Evolutionary conservation across 2,329 filamentous ascomycete species (phyloP), one percentile per base, ranked within the genome.

Genomic region (Zelopaecilomyces penicillatus): DNA sequence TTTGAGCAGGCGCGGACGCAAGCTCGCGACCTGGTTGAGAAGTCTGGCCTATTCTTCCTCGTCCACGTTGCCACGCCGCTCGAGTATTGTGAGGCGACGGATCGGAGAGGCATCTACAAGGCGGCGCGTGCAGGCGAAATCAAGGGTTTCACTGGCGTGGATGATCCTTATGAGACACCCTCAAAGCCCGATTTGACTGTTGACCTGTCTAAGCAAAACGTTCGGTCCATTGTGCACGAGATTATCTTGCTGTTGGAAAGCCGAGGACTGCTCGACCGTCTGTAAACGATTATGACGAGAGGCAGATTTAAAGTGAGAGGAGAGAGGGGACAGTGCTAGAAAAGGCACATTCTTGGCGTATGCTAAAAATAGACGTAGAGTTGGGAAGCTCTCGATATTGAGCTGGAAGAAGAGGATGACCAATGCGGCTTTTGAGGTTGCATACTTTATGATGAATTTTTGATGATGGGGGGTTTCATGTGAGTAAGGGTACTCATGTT

Each of bases 61-160:
- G 75, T 98, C 41, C 93, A 98, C 70, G 91, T 98, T 41, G 87
- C 87, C 35, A 98, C 93, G 39, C 82, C 87, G 28, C 82, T 98
- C 51, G 90, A 94, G 71, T 81, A 91, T 72, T 87, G 83, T 63
- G 93, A 98, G 78, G 87, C 87, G 80, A 96, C 88, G 30, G 93
- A 98, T 69, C 90, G 88, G 74, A 78, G 85, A 50, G 93, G 93
- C 48, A 83, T 95, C 61, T 98, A 97, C 69, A 77, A 77, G 54
- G 79, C 80, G 64, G 93, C 93, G 35, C 80, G 93, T 51, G 77
- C 75, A 19, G 93, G 93, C 47, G 86, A 95, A 73, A 94, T 98
- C 69, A 93, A 90, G 80, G 90, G 90, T 52, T 98, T 98, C 78
- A 98, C 93, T 6, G 93, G 93, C 59, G 89, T 98, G 46, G 91